phyloP scores from a whole-genome alignment of 2,329 filamentous ascomycete genomes.

The Penicillium sp. region DNA sequence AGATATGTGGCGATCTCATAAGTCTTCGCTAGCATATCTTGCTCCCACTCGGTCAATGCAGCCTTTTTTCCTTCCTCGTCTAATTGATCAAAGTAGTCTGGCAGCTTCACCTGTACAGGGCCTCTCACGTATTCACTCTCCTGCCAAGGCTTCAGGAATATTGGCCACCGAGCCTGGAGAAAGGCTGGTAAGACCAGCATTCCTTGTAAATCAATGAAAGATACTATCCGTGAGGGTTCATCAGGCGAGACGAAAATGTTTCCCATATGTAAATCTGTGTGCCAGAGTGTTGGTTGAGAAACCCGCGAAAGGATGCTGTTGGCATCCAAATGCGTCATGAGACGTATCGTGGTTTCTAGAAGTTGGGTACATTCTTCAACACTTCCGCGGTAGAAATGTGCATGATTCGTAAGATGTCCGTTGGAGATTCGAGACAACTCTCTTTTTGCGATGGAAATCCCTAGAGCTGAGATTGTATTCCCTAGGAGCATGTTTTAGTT shows the following conservation, averaged over 20 bases:
- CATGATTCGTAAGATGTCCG: neutral
- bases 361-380: neutral
- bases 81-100: neutral
- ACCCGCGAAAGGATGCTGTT: neutral
- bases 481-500: neutral
- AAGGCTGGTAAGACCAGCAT: neutral
- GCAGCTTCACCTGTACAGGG: constrained; percentile 36
- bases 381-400: neutral
- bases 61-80: neutral
- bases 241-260: neutral
- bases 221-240: neutral
- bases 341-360: neutral
- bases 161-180: neutral
- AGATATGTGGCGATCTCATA: neutral
- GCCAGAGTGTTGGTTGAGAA: neutral
- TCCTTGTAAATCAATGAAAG: neutral
- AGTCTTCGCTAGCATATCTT: neutral
- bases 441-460: neutral
- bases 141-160: neutral
- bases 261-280: neutral
- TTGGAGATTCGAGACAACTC: neutral
- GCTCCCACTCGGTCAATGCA: neutral
- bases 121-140: neutral
- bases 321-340: neutral
- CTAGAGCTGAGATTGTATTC: neutral